These are phyloP conservation scores for Elsinoe fawcettii DNA, from an alignment of 2,329 filamentous ascomycete genomes.

Conservation along the genomic window DNA sequence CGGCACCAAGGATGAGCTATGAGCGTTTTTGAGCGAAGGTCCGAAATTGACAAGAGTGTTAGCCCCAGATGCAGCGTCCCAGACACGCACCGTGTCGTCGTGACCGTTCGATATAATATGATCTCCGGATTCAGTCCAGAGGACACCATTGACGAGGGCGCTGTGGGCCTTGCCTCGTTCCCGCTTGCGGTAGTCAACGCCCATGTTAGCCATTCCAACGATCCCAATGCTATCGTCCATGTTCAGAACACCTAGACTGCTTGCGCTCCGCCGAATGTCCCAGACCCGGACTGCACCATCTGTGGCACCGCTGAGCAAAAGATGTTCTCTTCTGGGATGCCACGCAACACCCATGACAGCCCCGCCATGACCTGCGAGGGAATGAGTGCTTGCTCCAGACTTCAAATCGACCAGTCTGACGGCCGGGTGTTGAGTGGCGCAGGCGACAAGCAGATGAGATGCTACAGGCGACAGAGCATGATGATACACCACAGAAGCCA, in stretches of 20 bases:
- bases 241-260: conserved; percentile 69
- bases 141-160: conserved; percentile 74
- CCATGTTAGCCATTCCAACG: conserved; percentile 38
- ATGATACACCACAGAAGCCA: conserved; percentile 63
- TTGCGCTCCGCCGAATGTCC: conserved; percentile 75
- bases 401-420: conserved; percentile 81
- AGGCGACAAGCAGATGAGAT: conserved; percentile 70
- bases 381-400: conserved; percentile 60
- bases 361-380: conserved; percentile 42
- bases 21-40: conserved; percentile 65
- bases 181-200: conserved; percentile 35
- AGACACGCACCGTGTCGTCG: conserved; percentile 77
- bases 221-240: conserved; percentile 75
- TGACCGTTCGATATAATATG: conserved; percentile 75
- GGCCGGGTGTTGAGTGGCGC: conserved; percentile 76
- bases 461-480: conserved; percentile 71
- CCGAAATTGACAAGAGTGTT: conserved; percentile 89
- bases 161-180: conserved; percentile 55
- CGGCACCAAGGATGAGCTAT: conserved; percentile 35
- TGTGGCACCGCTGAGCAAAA: conserved; percentile 74
- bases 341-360: conserved; percentile 60
- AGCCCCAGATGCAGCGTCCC: conserved; percentile 70
- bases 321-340: conserved; percentile 72
- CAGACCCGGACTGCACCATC: conserved; percentile 80
- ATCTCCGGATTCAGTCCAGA: conserved; percentile 73